A percentile compares a stretch with the other conserved stretches of the same genome.
These are phyloP conservation scores for Pleurotus cornucopiae DNA, from an alignment of 768 basidiomycete species.

Conservation along the genomic window DNA sequence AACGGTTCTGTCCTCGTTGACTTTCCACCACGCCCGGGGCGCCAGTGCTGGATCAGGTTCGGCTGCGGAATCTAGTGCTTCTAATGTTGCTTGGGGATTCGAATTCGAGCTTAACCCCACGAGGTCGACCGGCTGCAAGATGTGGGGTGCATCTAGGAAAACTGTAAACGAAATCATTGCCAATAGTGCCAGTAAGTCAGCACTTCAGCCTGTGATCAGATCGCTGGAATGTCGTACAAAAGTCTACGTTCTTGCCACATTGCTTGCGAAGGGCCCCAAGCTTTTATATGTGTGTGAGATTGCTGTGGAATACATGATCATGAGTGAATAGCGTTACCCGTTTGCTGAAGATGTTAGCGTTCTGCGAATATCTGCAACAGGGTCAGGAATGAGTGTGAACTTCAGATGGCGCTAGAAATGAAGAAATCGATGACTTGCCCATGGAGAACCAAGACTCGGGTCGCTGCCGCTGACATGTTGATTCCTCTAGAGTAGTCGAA, in stretches of 20 bases:
- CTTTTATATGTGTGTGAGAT: conserved; percentile 25
- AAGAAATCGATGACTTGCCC: conserved; percentile 1
- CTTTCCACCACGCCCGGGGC: conserved; percentile 72
- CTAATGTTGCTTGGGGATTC: conserved; percentile 22
- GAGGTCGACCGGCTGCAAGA: conserved; percentile 65
- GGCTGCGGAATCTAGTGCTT: conserved; percentile 33
- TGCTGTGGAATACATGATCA: no score
- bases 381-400: neutral
- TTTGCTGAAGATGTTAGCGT: conserved; percentile 66
- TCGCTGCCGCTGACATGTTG: conserved; percentile 4
- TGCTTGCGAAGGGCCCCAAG: conserved; percentile 72
- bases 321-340: conserved; percentile 38
- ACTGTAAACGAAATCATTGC: conserved; percentile 35
- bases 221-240: conserved; percentile 37
- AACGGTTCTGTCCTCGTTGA: conserved; percentile 46
- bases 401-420: neutral
- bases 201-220: neutral
- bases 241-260: conserved; percentile 58
- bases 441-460: conserved; percentile 12
- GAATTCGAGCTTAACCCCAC: conserved; percentile 16
- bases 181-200: neutral
- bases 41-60: conserved; percentile 46
- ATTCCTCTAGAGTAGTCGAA: neutral
- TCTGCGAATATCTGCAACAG: conserved; percentile 61
- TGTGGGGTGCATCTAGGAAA: conserved; percentile 67